phyloP scores from a whole-genome alignment of 2,329 filamentous ascomycete genomes.

The Pestalotiopsis sp. region DNA sequence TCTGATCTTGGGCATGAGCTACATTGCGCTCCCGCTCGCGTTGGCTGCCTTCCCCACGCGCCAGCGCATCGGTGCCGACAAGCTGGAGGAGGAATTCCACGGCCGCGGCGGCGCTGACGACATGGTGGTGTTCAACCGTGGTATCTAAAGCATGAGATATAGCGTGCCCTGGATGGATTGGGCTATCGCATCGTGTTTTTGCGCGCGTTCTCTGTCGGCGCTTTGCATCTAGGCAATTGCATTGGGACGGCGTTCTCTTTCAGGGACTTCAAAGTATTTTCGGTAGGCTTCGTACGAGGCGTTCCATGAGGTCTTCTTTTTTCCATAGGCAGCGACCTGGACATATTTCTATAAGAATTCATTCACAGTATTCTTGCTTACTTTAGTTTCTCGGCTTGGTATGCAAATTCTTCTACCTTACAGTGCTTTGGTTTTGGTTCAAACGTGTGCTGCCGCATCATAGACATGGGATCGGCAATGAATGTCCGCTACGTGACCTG shows the following conservation, averaged over 20 bases:
- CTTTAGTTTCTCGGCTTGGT: background rate
- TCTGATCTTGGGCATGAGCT: constrained; percentile 82
- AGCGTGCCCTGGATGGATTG: too few relatives aligned
- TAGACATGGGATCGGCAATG: background rate
- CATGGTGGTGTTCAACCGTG: constrained; percentile 94
- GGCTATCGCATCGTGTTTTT: background rate
- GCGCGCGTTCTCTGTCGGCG: background rate
- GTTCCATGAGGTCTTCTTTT: background rate
- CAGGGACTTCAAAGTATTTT: background rate
- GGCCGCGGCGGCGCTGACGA: constrained; percentile 77
- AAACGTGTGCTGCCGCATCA: background rate
- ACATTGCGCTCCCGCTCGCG: constrained; percentile 87
- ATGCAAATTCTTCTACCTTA: background rate
- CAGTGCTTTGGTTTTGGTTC: background rate
- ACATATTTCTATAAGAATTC: background rate
- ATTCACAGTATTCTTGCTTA: background rate
- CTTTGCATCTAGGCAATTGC: background rate
- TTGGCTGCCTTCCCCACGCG: constrained; percentile 91
- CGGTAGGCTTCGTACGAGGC: background rate
- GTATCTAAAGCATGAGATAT: constrained; percentile 61
- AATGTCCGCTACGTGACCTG: too few relatives aligned
- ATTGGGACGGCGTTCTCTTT: constrained; percentile 7
- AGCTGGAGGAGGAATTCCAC: constrained; percentile 85
- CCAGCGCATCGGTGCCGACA: constrained; percentile 76
- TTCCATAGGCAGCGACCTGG: background rate